Base-by-base conservation (phyloP, 495 filamentous ascomycete species). In the Tetracladium setigerum region DNA sequence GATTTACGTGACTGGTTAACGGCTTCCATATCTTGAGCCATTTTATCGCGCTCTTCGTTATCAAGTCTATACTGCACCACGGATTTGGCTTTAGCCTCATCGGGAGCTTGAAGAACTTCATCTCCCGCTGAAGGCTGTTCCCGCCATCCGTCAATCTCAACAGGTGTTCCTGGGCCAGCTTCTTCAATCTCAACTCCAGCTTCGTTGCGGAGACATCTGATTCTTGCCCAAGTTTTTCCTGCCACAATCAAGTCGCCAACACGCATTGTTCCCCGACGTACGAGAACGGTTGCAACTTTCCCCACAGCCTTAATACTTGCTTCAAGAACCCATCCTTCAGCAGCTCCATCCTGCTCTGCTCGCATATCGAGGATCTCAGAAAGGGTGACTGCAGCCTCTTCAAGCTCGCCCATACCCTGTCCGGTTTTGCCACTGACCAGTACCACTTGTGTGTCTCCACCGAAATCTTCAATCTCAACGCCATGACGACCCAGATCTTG, bases 321-420 rank as follows among this genome's bases (percentile, higher is more conserved):
- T 67, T 99, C 94, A 7, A 99, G 74, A 0, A 97, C 76, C 89
- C 90, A 95, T 10, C 94, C 94, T 66, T 99, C 94, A 8, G 79
- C 87, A 50, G 74, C 77, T 15, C 90, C 86, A 37, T 82, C 72
- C 2, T 62, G 62, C 60, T 95, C 87, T 35, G 89, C 86, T 41
- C 92, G 82, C 53, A 90, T 82, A 54, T 99, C 92, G 2, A 95
- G 73, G 55, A 96, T 79, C 59, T 99, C 94, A 1, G 87, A 83
- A 3, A 91, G 77, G 0, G 84, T 79, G 15, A 92, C 66, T 22
- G 86, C 84, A 19, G 87, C 86, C 64, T 97, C 94, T 67, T 96
- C 94, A 14, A 99, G 72, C 42, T 94, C 88, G 5, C 79, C 65
- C 82, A 99, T 95, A 45, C 94, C 94, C 58, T 84, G 73, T 16